Evolutionary conservation across 352 stramenopile species (phyloP).

Genomic region (Globisporangium heterothallicum): DNA sequence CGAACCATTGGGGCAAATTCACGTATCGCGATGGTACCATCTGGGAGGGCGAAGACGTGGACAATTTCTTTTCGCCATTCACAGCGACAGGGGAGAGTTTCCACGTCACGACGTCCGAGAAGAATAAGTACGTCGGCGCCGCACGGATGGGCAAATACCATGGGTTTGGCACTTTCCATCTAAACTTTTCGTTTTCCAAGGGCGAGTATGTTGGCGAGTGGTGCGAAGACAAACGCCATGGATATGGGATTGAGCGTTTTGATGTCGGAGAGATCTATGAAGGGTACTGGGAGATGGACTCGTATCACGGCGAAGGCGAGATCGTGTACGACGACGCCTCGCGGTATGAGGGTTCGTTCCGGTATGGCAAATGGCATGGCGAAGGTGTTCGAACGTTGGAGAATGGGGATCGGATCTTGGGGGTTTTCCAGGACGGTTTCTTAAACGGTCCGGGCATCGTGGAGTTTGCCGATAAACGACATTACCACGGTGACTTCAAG

Average conservation of each 20-base stretch:
- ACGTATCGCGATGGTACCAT: conserved; percentile 60
- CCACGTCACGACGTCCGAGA: conserved; percentile 39
- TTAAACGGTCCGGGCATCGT: conserved; percentile 50
- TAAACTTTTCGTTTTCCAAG: conserved; percentile 48
- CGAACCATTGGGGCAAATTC: conserved; percentile 72
- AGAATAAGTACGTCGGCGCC: conserved; percentile 48
- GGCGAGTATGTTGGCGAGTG: conserved; percentile 83
- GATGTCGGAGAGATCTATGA: conserved; percentile 73
- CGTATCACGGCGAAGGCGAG: conserved; percentile 64
- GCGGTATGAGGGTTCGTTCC: conserved; percentile 60
- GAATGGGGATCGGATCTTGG: conserved; percentile 55
- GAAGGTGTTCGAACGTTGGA: conserved; percentile 52
- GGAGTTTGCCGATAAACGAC: conserved; percentile 63
- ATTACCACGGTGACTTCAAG: conserved; percentile 60
- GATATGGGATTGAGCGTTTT: conserved; percentile 78
- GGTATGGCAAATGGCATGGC: conserved; percentile 68
- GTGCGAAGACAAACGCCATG: conserved; percentile 68
- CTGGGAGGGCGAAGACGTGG: conserved; percentile 70
- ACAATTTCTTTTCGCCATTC: conserved; percentile 81
- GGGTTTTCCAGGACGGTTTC: conserved; percentile 49
- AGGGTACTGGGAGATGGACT: conserved; percentile 64
- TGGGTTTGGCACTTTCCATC: conserved; percentile 61
- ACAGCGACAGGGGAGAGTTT: conserved; percentile 54
- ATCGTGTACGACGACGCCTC: conserved; percentile 65
- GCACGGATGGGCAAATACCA: conserved; percentile 60